Conservation (phyloP, 305 asterid genomes). For the Fraxinus dipetala region DNA sequence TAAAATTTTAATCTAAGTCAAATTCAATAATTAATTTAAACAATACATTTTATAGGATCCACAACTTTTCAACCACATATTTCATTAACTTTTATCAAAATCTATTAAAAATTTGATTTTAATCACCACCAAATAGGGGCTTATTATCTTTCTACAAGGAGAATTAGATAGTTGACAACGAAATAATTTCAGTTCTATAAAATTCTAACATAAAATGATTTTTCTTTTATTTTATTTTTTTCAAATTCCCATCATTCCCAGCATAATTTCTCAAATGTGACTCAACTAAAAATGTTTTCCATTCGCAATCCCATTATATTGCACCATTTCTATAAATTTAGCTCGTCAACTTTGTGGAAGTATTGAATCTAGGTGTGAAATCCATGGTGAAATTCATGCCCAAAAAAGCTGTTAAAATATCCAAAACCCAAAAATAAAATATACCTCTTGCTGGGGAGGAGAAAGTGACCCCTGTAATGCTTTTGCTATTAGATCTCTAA, state of each 20-base stretch:
- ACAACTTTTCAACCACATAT: too few relatives aligned
- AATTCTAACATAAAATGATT: background rate
- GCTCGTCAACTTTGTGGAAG: background rate
- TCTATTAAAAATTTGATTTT: too few relatives aligned
- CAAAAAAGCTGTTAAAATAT: background rate
- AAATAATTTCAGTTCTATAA: background rate
- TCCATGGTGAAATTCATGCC: constrained; percentile 6
- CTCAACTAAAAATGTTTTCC: background rate
- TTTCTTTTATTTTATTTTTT: background rate
- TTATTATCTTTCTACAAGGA: background rate
- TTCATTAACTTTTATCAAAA: too few relatives aligned
- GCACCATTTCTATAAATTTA: background rate
- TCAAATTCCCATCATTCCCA: background rate
- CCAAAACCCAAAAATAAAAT: constrained; percentile 7
- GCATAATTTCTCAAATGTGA: background rate
- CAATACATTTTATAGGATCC: too few relatives aligned
- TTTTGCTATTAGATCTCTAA: constrained; percentile 79
- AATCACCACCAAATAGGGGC: too few relatives aligned
- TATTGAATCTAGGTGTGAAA: constrained; percentile 11
- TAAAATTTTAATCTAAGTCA: too few relatives aligned
- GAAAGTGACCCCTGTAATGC: constrained; percentile 84
- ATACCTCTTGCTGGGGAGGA: constrained; percentile 89
- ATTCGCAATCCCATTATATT: background rate
- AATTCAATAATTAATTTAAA: too few relatives aligned
- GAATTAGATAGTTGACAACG: background rate